Conservation (phyloP, 768 basidiomycete genomes). For the Hericium coralloides region DNA sequence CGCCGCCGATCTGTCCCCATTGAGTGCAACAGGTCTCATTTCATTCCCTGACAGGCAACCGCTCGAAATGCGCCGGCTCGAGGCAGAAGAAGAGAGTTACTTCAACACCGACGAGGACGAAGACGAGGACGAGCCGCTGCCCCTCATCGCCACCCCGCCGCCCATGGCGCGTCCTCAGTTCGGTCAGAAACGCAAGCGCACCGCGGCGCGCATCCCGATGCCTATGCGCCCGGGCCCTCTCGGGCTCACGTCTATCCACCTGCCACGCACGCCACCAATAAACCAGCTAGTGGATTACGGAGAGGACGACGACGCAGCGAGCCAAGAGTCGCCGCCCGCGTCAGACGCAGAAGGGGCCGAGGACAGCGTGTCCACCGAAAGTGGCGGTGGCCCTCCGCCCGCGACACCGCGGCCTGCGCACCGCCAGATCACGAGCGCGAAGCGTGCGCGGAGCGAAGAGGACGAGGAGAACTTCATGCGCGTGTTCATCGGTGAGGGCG, state of each 20-base stretch:
- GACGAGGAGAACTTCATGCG: conserved; percentile 1
- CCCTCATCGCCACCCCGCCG: conserved; percentile 22
- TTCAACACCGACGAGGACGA: conserved; percentile 89
- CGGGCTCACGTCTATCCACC: conserved; percentile 15
- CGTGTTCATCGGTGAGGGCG: conserved; percentile 2
- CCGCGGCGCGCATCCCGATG: conserved; percentile 34
- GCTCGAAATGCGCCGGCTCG: conserved; percentile 37
- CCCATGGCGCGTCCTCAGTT: conserved; percentile 13
- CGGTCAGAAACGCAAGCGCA: conserved; percentile 19
- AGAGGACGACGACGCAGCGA: conserved; percentile 62
- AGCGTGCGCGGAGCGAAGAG: neutral
- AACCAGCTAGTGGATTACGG: conserved; percentile 68
- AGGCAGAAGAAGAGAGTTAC: conserved; percentile 85
- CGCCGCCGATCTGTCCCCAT: conserved; percentile 4
- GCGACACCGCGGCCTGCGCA: neutral
- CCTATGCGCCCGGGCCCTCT: conserved; percentile 7
- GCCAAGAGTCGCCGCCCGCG: conserved; percentile 23
- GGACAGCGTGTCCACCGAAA: neutral
- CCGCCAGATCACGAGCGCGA: neutral
- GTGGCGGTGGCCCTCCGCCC: neutral
- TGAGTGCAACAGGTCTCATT: neutral
- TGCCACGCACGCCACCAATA: conserved; percentile 43
- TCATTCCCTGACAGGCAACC: conserved; percentile 2
- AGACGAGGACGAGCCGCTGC: conserved; percentile 30
- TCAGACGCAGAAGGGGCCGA: neutral